phyloP scores from a whole-genome alignment of 1,139 yeast genomes.

The Candida mesenterica region DNA sequence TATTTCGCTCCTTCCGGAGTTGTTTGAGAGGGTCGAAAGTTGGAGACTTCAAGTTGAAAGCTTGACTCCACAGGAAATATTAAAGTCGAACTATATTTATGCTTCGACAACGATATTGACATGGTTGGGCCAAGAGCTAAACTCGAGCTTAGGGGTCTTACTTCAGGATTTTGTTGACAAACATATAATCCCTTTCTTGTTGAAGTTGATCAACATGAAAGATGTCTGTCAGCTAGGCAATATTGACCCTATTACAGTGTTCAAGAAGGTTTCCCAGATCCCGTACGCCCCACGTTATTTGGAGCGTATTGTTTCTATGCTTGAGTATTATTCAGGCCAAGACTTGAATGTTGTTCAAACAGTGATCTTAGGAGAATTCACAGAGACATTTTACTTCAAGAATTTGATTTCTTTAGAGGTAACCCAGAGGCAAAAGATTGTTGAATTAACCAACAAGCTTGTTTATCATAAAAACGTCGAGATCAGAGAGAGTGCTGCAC shows the following conservation, averaged over 20 bases:
- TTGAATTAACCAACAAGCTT: slow-evolving; percentile 52
- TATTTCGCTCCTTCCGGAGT: slow-evolving; percentile 23
- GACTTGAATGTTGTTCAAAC: slow-evolving; percentile 65
- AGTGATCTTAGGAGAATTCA: slow-evolving; percentile 63
- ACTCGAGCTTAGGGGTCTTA: slow-evolving; percentile 39
- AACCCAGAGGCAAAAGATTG: slow-evolving; percentile 49
- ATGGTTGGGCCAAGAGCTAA: slow-evolving; percentile 43
- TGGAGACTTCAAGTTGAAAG: slow-evolving; percentile 39
- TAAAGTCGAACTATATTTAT: slow-evolving; percentile 47
- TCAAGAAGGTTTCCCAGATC: slow-evolving; percentile 58
- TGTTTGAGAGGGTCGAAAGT: slow-evolving; percentile 45
- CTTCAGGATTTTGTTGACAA: slow-evolving; percentile 37
- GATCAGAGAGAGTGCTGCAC: slow-evolving; percentile 74
- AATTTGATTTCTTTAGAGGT: slow-evolving; percentile 58
- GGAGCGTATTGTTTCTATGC: slow-evolving; percentile 47
- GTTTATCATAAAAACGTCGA: slow-evolving; percentile 69
- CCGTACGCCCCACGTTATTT: slow-evolving; percentile 49
- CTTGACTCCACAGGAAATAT: slow-evolving; percentile 44
- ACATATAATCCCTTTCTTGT: slow-evolving; percentile 67
- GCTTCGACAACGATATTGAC: slow-evolving; percentile 45
- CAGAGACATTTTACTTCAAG: slow-evolving; percentile 73
- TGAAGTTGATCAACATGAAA: slow-evolving; percentile 64
- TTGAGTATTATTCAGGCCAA: slow-evolving; percentile 44
- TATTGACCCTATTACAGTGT: slow-evolving; percentile 53
- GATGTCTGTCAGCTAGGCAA: slow-evolving; percentile 81